Percentiles rank a stretch among this genome's conserved stretches.
These are phyloP conservation scores for Linnemannia elongata DNA, from an alignment of 192 early-diverging fungal species.

Conservation along the genomic window DNA sequence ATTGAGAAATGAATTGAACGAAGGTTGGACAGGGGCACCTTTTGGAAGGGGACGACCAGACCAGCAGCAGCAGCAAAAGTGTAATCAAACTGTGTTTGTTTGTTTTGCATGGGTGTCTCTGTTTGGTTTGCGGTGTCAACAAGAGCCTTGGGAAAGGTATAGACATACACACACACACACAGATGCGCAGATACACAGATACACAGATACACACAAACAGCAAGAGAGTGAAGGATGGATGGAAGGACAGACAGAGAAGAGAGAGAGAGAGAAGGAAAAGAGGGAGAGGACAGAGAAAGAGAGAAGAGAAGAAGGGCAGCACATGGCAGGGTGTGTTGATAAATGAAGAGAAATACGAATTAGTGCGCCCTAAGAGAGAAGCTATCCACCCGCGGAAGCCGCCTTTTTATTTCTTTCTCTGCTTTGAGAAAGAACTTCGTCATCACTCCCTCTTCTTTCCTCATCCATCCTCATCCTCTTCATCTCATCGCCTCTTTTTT, in stretches of 20 bases:
- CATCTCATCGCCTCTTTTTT: background rate
- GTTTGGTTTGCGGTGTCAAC: background rate
- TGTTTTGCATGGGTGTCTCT: background rate
- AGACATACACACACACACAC: too few species aligned
- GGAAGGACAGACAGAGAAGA: background rate
- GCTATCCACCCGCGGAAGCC: background rate
- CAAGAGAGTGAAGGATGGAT: too few species aligned
- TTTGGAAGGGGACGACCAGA: background rate
- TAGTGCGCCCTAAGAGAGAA: background rate
- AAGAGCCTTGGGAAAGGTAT: background rate
- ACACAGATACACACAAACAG: too few species aligned
- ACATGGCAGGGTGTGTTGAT: background rate
- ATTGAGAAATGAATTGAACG: slow-evolving; percentile 1
- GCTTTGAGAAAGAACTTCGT: background rate
- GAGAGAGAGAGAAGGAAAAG: background rate
- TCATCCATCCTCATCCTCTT: background rate
- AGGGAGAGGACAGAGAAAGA: background rate
- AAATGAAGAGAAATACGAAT: background rate
- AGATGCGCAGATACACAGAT: too few species aligned
- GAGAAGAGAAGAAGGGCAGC: background rate
- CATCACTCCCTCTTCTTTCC: background rate
- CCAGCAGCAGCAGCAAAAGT: background rate
- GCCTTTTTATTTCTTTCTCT: background rate
- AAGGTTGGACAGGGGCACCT: slow-evolving; percentile 10
- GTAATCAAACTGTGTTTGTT: slow-evolving; percentile 5